Conservation (phyloP, 192 early-diverging fungal genomes). For the Rhizophagus prolifer region DNA sequence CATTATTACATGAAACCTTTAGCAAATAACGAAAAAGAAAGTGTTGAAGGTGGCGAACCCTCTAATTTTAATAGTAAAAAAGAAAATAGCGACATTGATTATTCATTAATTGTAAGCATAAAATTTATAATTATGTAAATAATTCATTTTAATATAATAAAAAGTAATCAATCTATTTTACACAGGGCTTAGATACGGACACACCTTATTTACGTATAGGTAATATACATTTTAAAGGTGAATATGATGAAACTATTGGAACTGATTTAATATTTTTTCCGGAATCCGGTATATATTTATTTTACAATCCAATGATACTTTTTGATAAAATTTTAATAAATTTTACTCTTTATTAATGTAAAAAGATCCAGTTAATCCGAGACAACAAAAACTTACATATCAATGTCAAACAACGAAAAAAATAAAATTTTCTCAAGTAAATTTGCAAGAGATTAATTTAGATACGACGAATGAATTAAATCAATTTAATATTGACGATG, state of each 20-base stretch:
- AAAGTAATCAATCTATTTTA: too few species aligned
- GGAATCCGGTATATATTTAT: background rate
- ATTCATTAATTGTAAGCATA: constrained; percentile 11
- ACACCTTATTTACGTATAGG: constrained; percentile 9
- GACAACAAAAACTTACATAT: background rate
- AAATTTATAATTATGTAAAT: background rate
- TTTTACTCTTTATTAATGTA: background rate
- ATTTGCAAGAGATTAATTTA: background rate
- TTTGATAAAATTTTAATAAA: too few species aligned
- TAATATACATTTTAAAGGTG: constrained; percentile 13
- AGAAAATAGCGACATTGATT: background rate
- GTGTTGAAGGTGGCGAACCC: background rate
- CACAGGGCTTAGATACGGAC: background rate
- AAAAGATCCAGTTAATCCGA: constrained; percentile 7
- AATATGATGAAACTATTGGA: constrained; percentile 19
- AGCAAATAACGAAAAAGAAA: background rate
- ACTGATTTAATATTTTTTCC: constrained; percentile 15
- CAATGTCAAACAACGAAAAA: constrained; percentile 4
- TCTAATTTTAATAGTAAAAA: background rate
- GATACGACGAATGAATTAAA: background rate
- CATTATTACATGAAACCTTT: background rate
- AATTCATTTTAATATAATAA: too few species aligned
- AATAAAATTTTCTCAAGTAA: constrained; percentile 1
- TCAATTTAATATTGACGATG: background rate
- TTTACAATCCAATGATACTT: background rate